Percentiles rank a stretch among this genome's conserved stretches.
Evolutionary conservation across 208 protist species (phyloP).

Genomic region (Wallacemonas sp.): DNA sequence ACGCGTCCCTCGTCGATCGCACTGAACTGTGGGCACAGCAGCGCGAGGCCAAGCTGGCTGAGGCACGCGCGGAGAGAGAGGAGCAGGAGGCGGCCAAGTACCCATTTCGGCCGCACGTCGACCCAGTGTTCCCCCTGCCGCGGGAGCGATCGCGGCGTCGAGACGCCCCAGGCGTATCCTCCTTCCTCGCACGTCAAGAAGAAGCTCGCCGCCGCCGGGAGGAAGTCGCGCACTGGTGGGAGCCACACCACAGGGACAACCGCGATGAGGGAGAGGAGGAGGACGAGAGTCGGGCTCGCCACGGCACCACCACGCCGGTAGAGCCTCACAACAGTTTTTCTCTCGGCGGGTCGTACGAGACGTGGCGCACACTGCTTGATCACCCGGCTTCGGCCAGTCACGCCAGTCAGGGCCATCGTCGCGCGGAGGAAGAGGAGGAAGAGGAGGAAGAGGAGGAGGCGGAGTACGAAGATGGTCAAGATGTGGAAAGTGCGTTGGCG

Average conservation of each 20-base stretch:
- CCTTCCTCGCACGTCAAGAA: constrained; percentile 56
- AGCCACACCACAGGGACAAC: constrained; percentile 15
- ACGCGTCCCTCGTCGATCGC: constrained; percentile 45
- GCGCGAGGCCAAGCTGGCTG: constrained; percentile 38
- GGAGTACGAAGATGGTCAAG: constrained; percentile 8
- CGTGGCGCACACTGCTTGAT: constrained; percentile 18
- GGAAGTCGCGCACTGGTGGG: constrained; percentile 65
- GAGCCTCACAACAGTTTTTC: constrained; percentile 11
- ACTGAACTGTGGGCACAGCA: constrained; percentile 53
- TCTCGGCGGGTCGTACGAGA: not conserved
- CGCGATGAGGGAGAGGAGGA: too few species aligned
- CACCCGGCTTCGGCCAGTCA: not conserved
- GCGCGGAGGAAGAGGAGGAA: constrained; percentile 14
- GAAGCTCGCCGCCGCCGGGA: constrained; percentile 50
- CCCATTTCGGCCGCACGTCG: constrained; percentile 65
- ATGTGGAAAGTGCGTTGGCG: not conserved
- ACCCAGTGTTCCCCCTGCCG: constrained; percentile 50
- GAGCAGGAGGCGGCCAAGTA: constrained; percentile 36
- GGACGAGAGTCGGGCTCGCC: too few species aligned
- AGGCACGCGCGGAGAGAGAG: constrained; percentile 41
- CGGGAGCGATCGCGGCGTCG: constrained; percentile 11
- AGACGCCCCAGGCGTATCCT: constrained; percentile 39
- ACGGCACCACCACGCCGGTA: too few species aligned
- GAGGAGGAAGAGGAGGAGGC: constrained; percentile 9
- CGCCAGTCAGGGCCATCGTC: too few species aligned